These are phyloP conservation scores for Excoecaria cochinchinensis DNA, from an alignment of 345 rosid species.

Conservation along the genomic window DNA sequence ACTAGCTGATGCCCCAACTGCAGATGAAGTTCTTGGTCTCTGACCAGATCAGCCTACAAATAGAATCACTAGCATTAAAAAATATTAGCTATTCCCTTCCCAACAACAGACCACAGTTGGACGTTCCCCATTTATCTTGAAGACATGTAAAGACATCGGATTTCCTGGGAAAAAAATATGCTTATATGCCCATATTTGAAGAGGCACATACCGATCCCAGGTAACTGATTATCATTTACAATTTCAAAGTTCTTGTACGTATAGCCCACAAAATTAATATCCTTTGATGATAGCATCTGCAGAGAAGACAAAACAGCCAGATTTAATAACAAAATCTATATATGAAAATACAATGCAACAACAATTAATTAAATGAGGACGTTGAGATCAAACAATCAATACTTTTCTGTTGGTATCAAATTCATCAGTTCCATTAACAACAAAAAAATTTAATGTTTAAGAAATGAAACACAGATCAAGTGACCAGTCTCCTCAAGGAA, in stretches of 20 bases:
- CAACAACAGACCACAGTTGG: neutral
- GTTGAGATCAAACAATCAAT: neutral
- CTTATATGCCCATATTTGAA: neutral
- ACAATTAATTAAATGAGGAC: constrained; percentile 2
- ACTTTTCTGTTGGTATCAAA: neutral
- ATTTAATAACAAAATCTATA: neutral
- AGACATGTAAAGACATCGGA: neutral
- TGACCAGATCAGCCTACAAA: neutral
- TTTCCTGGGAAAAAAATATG: neutral
- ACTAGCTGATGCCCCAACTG: neutral
- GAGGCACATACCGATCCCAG: constrained; percentile 30
- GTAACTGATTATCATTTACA: constrained; percentile 32
- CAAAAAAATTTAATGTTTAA: neutral
- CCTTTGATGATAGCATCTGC: constrained; percentile 33
- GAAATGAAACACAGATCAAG: neutral
- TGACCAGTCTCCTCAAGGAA: neutral
- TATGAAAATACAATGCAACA: neutral
- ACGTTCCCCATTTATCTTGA: neutral
- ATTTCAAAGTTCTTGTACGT: constrained; percentile 40
- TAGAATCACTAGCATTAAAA: neutral
- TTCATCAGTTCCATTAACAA: neutral
- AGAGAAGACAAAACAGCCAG: constrained; percentile 13
- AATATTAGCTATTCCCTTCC: neutral
- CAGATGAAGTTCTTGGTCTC: neutral
- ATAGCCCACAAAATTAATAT: constrained; percentile 36